Percentiles rank a stretch among this genome's conserved stretches.
Conservation (phyloP, 805 yeast genomes). For the Spathaspora passalidarum region DNA sequence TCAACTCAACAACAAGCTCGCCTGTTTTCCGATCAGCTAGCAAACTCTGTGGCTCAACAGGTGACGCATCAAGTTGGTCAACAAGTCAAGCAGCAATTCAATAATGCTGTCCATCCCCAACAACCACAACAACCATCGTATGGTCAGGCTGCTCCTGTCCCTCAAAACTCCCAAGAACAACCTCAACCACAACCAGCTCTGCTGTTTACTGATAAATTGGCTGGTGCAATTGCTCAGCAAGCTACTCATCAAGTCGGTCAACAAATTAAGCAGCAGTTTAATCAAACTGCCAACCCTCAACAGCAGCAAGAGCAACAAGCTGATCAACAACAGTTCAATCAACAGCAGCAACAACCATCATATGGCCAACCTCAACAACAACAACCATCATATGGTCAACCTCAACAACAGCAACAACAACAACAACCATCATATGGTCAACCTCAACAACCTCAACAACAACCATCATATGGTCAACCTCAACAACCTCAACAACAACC, state of each 20-base stretch:
- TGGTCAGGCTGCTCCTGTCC: background rate
- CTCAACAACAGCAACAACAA: conserved; percentile 10
- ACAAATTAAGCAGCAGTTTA: conserved; percentile 2
- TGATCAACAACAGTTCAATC: conserved; percentile 8
- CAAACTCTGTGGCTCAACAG: conserved; percentile 4
- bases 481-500: conserved; percentile 10
- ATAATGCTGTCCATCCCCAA: conserved; percentile 19
- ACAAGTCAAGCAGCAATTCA: conserved; percentile 8
- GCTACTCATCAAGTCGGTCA: conserved; percentile 7
- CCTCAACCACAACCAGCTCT: conserved; percentile 8
- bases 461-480: conserved; percentile 5
- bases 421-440: conserved; percentile 10
- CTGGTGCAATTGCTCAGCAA: conserved; percentile 3
- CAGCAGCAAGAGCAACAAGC: conserved; percentile 8
- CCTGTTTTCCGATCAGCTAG: conserved; percentile 1
- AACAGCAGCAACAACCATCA: conserved; percentile 9
- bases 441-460: conserved; percentile 10
- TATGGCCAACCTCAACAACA: conserved; percentile 11
- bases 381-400: conserved; percentile 9
- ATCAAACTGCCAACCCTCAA: background rate
- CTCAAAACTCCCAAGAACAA: conserved; percentile 7
- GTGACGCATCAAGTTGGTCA: conserved; percentile 6
- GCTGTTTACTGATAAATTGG: conserved; percentile 5
- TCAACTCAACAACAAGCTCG: conserved; percentile 3
- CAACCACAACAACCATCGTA: conserved; percentile 7